A percentile compares a stretch with the other conserved stretches of the same genome.
phyloP scores from a whole-genome alignment of 2,329 filamentous ascomycete genomes.

The Basipetospora chlamydospora region DNA sequence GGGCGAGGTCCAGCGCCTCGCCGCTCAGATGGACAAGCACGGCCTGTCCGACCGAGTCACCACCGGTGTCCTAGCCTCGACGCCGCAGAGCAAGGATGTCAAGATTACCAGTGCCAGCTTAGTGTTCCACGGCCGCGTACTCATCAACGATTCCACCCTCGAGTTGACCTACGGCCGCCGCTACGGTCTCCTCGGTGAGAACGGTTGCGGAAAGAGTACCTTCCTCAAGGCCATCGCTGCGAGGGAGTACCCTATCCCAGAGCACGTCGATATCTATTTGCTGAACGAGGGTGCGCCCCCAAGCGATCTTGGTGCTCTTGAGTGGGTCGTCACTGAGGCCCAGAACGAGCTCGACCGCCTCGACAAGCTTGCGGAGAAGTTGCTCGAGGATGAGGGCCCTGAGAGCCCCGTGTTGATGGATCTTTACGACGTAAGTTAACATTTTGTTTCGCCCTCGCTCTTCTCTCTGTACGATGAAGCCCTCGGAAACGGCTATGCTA shows the following conservation, averaged over 20 bases:
- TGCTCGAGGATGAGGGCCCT: slow-evolving; percentile 83
- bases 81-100: slow-evolving; percentile 75
- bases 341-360: slow-evolving; percentile 84
- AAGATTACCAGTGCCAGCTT: slow-evolving; percentile 90
- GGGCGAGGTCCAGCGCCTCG: slow-evolving; percentile 73
- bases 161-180: slow-evolving; percentile 86
- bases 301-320: slow-evolving; percentile 75
- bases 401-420: slow-evolving; percentile 85
- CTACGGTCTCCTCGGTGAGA: slow-evolving; percentile 93
- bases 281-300: slow-evolving; percentile 93
- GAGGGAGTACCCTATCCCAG: slow-evolving; percentile 89
- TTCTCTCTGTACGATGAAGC: slow-evolving; percentile 2
- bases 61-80: slow-evolving; percentile 85
- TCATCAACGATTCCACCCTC: slow-evolving; percentile 85
- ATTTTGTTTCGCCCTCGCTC: not conserved
- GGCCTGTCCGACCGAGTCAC: slow-evolving; percentile 96
- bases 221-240: slow-evolving; percentile 85
- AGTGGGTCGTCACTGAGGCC: slow-evolving; percentile 94
- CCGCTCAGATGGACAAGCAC: slow-evolving; percentile 87
- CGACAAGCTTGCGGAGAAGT: slow-evolving; percentile 75
- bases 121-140: slow-evolving; percentile 94
- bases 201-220: slow-evolving; percentile 99
- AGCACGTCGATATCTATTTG: slow-evolving; percentile 95
- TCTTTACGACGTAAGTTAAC: slow-evolving; percentile 69
- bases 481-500: too few relatives aligned